Base-by-base conservation (phyloP, 495 filamentous ascomycete species). In the Terfezia boudieri region DNA sequence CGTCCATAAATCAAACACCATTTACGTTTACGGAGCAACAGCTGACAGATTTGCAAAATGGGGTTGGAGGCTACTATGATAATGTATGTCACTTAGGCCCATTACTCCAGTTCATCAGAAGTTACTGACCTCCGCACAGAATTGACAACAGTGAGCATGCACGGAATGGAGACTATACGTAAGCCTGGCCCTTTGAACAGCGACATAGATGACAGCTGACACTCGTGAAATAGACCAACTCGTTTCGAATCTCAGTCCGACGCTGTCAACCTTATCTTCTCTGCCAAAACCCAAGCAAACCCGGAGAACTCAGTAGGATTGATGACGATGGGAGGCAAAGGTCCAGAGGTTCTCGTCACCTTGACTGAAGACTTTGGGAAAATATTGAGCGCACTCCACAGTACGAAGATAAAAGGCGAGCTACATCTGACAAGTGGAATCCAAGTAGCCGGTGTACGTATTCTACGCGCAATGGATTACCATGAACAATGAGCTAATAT, bases 111-210 rank as follows among this genome's bases (percentile, higher is more conserved):
- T 51, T 20, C 55, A 43, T 63, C 57, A 56, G n/a, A n/a, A 20
- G 14, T 20, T 63, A 57, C 12, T 32, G 48, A 52, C 50, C 49
- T 51, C 9, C 49, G 22, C n/a, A 32, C 63, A 85, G 81, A 67
- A 84, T 96, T 61, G 90, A 99, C 74, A 99, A 96, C 71, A 92
- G 85, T 73, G 90, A 99, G 73, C 86, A 81, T 70, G 92, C 84
- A 72, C 78, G 90, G 62, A 96, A 99, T 69, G 90, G 90, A 61
- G 90, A 99, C 64, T 99, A 99, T 68, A 70, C 80, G 74, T 76
- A 73, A n/a, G 67, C 12, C 41, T 46, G 8, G 12, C 41, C n/a
- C 1, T 5, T 46, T 20, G 7, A 32, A 32, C 26, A 32, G 26
- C 26, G 26, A 32, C 26, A 4, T 32, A 32, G 26, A 32, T 32